Percentiles rank a stretch among this genome's conserved stretches.
phyloP scores from a whole-genome alignment of 164 flowering plant species.

The Vitis cinerea region DNA sequence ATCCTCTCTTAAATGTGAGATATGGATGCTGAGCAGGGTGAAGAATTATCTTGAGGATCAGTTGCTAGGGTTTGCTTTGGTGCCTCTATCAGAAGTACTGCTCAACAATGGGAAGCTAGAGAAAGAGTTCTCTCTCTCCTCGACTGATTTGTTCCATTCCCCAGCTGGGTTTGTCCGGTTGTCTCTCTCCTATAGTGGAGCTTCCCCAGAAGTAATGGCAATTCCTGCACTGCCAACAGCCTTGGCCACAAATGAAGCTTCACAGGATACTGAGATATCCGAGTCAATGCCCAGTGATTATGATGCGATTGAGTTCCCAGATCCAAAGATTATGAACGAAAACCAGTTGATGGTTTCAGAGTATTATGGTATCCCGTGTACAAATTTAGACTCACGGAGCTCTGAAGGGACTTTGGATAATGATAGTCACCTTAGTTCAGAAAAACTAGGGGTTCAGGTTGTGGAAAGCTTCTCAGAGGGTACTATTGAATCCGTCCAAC shows the following conservation, averaged over 20 bases:
- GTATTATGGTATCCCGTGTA: slow-evolving; percentile 50
- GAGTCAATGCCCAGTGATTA: slow-evolving; percentile 43
- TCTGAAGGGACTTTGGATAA: slow-evolving; percentile 47
- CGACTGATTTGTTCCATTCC: slow-evolving; percentile 90
- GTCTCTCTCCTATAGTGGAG: slow-evolving; percentile 63
- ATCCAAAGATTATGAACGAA: slow-evolving; percentile 74
- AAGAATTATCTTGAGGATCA: slow-evolving; percentile 91
- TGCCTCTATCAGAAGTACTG: slow-evolving; percentile 73
- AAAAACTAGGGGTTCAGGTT: slow-evolving; percentile 23
- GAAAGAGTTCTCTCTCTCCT: slow-evolving; percentile 84
- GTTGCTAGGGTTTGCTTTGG: slow-evolving; percentile 82
- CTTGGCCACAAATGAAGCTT: slow-evolving; percentile 19
- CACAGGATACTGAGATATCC: slow-evolving; percentile 30
- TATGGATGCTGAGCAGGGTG: slow-evolving; percentile 96
- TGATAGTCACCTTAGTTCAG: slow-evolving; percentile 37
- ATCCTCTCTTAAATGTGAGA: slow-evolving; percentile 81
- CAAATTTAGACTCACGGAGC: slow-evolving; percentile 46
- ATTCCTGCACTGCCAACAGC: slow-evolving; percentile 36
- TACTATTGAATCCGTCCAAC: slow-evolving; percentile 27
- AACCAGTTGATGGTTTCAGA: slow-evolving; percentile 85
- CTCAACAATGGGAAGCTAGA: slow-evolving; percentile 59
- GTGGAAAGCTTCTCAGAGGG: slow-evolving; percentile 41
- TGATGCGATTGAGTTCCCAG: slow-evolving; percentile 89
- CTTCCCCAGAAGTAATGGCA: slow-evolving; percentile 69
- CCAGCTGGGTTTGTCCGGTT: slow-evolving; percentile 88